These are phyloP conservation scores for Trametes sanguinea DNA, from an alignment of 768 basidiomycete species.

Conservation along the genomic window DNA sequence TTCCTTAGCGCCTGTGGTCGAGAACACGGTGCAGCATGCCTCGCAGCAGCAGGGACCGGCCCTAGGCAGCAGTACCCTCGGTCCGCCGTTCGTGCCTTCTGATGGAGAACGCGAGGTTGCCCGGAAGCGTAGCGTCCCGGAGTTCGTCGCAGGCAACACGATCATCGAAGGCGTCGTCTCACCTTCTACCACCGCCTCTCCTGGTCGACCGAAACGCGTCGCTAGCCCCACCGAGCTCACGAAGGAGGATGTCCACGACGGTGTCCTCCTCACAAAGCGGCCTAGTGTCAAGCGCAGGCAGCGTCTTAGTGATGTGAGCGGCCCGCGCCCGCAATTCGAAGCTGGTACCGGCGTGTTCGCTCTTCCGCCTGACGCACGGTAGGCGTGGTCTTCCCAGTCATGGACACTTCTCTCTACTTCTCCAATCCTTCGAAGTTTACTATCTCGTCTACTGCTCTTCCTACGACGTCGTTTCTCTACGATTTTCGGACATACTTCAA, in stretches of 20 bases:
- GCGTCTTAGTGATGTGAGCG: conserved; percentile 27
- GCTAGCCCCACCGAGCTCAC: conserved; percentile 72
- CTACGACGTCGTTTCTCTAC: neutral
- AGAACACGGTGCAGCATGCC: neutral
- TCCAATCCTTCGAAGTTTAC: too few relatives aligned
- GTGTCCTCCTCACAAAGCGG: conserved; percentile 58
- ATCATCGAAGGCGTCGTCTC: conserved; percentile 18
- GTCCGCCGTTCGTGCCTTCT: conserved; percentile 14
- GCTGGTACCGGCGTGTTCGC: neutral
- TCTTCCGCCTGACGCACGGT: conserved; percentile 1
- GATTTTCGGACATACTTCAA: neutral
- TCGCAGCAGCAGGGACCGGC: neutral
- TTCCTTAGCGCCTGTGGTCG: conserved; percentile 16
- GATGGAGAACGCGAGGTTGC: conserved; percentile 9
- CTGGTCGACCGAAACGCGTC: conserved; percentile 56
- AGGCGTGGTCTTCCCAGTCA: neutral
- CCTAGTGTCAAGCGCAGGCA: conserved; percentile 62
- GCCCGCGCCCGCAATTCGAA: conserved; percentile 10
- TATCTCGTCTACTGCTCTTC: neutral
- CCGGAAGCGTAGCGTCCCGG: conserved; percentile 22
- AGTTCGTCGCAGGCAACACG: conserved; percentile 15
- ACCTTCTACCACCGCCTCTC: conserved; percentile 8
- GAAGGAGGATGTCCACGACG: conserved; percentile 61
- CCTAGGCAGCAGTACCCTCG: conserved; percentile 2
- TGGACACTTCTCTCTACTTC: neutral